These are phyloP conservation scores for Saturnispora zaruensis DNA, from an alignment of 805 yeast species.

Conservation along the genomic window DNA sequence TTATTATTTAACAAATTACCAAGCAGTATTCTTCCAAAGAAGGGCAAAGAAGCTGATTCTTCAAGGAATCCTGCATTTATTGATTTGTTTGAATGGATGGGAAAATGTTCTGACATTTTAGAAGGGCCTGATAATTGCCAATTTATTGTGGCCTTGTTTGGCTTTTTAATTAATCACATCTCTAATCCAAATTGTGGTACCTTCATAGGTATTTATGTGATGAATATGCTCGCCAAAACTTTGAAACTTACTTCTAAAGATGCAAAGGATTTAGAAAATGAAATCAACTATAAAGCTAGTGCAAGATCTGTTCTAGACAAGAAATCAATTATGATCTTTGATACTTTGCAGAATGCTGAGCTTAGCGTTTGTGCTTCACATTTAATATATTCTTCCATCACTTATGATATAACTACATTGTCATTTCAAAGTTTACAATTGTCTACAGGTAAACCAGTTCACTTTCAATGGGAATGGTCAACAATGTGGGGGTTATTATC, in stretches of 20 bases:
- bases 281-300: constrained; percentile 37
- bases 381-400: constrained; percentile 17
- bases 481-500: constrained; percentile 7
- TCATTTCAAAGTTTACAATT: constrained; percentile 14
- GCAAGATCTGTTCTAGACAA: constrained; percentile 41
- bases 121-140: constrained; percentile 43
- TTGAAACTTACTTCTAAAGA: constrained; percentile 14
- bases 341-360: constrained; percentile 14
- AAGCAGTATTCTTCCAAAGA: constrained; percentile 1
- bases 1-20: constrained; percentile 26
- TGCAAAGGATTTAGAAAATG: constrained; percentile 23
- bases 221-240: constrained; percentile 18
- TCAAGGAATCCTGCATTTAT: constrained; percentile 23
- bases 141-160: constrained; percentile 43
- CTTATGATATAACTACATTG: constrained; percentile 21
- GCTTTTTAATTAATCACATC: constrained; percentile 34
- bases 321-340: constrained; percentile 29
- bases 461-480: constrained; percentile 5
- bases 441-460: neutral
- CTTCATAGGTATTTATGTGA: constrained; percentile 21
- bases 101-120: constrained; percentile 33
- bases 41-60: constrained; percentile 11
- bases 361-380: constrained; percentile 15
- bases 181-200: constrained; percentile 19
- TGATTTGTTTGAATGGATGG: constrained; percentile 51